Conservation (phyloP, 257 asterid species). For the Rubia yunnanensis region DNA sequence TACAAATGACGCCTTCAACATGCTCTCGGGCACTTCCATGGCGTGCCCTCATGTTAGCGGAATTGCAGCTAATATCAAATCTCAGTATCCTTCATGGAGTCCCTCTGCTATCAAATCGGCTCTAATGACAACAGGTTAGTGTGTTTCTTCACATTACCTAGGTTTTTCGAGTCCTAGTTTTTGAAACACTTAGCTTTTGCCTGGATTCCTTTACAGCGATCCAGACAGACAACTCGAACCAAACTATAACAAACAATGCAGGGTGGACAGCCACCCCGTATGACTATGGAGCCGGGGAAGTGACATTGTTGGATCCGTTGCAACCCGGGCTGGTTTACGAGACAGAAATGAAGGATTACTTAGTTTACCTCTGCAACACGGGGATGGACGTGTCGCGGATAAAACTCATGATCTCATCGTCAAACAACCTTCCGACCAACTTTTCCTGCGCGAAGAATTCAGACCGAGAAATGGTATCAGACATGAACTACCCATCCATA, state of each 20-base stretch:
- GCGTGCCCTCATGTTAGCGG: constrained; percentile 78
- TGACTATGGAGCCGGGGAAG: constrained; percentile 74
- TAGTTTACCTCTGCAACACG: constrained; percentile 49
- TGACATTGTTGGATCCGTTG: constrained; percentile 42
- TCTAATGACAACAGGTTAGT: constrained; percentile 64
- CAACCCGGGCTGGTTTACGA: constrained; percentile 81
- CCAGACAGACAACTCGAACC: constrained; percentile 43
- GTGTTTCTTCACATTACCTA: no score
- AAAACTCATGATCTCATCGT: constrained; percentile 38
- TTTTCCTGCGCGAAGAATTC: constrained; percentile 54
- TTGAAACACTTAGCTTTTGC: no score
- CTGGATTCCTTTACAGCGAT: constrained; percentile 25
- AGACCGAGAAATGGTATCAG: constrained; percentile 36
- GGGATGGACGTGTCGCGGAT: constrained; percentile 51
- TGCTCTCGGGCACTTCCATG: constrained; percentile 86
- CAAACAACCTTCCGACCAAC: constrained; percentile 26
- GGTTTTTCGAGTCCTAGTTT: no score
- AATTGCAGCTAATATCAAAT: constrained; percentile 52
- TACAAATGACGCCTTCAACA: constrained; percentile 25
- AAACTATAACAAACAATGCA: constrained; percentile 31
- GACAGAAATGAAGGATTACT: constrained; percentile 37
- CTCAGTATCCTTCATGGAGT: constrained; percentile 53
- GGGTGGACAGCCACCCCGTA: constrained; percentile 56
- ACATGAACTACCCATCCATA: constrained; percentile 83
- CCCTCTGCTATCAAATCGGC: constrained; percentile 77